These are phyloP conservation scores for Debaryomycetaceae sp. DNA, from an alignment of 1,139 yeast species.

Conservation along the genomic window DNA sequence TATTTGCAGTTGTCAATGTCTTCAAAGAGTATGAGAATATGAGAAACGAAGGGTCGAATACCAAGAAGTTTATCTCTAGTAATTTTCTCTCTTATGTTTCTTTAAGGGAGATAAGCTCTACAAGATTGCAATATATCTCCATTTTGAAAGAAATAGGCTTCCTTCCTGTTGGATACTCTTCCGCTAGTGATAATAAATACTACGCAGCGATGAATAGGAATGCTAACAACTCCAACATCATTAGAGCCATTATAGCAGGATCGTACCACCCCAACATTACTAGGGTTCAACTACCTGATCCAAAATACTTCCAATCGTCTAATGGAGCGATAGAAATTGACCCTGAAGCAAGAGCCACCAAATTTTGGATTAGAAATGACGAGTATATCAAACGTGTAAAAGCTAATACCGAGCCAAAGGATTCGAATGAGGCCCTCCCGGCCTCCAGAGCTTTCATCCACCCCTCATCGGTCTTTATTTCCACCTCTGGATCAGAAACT, in stretches of 20 bases:
- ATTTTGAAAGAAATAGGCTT: conserved; percentile 76
- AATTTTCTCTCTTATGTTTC: conserved; percentile 62
- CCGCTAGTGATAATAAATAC: conserved; percentile 11
- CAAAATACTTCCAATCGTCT: conserved; percentile 65
- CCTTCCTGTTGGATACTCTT: conserved; percentile 47
- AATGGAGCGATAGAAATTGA: conserved; percentile 82
- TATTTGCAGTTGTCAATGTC: conserved; percentile 59
- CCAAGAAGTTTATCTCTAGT: conserved; percentile 54
- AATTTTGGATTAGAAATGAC: conserved; percentile 69
- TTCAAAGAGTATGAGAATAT: conserved; percentile 50
- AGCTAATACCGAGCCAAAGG: conserved; percentile 8
- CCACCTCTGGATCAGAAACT: conserved; percentile 23
- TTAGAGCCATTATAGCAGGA: conserved; percentile 72
- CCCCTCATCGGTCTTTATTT: conserved; percentile 75
- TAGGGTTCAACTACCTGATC: conserved; percentile 76
- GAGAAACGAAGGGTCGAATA: conserved; percentile 16
- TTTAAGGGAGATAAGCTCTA: conserved; percentile 67
- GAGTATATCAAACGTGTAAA: conserved; percentile 22
- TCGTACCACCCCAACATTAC: conserved; percentile 82
- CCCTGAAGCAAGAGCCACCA: conserved; percentile 72
- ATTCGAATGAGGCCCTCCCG: conserved; percentile 31
- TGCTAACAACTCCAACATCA: conserved; percentile 43
- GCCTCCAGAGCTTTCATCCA: conserved; percentile 73
- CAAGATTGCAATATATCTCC: conserved; percentile 64
- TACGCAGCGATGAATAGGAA: conserved; percentile 43